These are phyloP conservation scores for Penicillium sp. DNA, from an alignment of 2,329 filamentous ascomycete species.

Conservation along the genomic window DNA sequence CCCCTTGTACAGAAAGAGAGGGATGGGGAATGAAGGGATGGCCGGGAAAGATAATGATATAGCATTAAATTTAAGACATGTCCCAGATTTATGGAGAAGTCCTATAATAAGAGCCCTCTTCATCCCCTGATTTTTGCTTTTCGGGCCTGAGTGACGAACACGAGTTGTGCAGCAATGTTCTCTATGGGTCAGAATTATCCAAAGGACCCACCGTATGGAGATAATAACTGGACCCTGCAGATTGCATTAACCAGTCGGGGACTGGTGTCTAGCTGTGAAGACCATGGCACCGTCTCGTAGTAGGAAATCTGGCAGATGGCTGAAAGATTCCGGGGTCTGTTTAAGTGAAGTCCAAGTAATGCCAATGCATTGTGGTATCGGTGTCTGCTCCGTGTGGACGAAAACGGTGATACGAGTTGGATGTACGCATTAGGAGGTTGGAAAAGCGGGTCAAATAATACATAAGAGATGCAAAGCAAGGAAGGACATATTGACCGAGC, in stretches of 20 bases:
- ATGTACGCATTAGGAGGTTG: background rate
- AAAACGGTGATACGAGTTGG: background rate
- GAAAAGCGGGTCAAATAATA: background rate
- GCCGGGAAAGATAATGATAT: background rate
- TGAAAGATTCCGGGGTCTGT: background rate
- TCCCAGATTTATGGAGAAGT: too few relatives aligned
- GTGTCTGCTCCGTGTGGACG: background rate
- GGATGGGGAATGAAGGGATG: slow-evolving; percentile 3
- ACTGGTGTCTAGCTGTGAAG: background rate
- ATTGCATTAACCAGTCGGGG: background rate
- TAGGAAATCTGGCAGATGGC: background rate
- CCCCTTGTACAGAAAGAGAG: background rate
- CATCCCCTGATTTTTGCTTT: background rate
- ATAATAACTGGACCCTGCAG: background rate
- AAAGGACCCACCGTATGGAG: background rate
- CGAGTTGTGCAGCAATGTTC: background rate
- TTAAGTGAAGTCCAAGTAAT: background rate
- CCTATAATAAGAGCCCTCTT: background rate
- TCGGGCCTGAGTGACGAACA: background rate
- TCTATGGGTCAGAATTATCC: background rate
- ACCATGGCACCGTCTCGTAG: background rate
- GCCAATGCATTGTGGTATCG: background rate
- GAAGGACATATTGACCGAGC: background rate
- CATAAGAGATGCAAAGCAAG: background rate
- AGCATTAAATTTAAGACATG: too few relatives aligned